phyloP scores from a whole-genome alignment of 2,329 filamentous ascomycete genomes.

The Ophiostoma quercus region DNA sequence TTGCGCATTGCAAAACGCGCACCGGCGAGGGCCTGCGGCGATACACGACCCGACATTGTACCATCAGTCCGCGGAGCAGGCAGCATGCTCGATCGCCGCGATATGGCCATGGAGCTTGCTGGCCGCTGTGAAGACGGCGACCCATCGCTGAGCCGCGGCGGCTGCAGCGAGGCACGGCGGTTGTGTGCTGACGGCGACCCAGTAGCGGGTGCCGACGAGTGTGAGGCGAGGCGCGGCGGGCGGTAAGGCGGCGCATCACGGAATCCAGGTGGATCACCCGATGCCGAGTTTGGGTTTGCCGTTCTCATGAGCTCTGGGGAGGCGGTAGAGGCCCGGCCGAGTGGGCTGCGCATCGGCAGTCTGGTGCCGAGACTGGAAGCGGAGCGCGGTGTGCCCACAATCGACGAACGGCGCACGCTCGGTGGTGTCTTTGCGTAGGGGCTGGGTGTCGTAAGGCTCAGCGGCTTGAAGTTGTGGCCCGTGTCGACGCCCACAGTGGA shows the following conservation, averaged over 20 bases:
- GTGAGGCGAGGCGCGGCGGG: slow-evolving; percentile 42
- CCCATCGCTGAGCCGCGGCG: slow-evolving; percentile 34
- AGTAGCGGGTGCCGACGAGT: slow-evolving; percentile 41
- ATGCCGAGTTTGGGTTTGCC: slow-evolving; percentile 39
- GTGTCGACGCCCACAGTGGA: slow-evolving; percentile 61
- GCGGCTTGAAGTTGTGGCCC: slow-evolving; percentile 63
- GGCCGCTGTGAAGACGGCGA: slow-evolving; percentile 40
- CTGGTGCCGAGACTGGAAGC: slow-evolving; percentile 35
- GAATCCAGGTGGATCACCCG: slow-evolving; percentile 42
- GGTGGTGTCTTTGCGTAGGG: slow-evolving; percentile 48
- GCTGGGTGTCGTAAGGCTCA: slow-evolving; percentile 55
- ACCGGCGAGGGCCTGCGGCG: slow-evolving; percentile 44
- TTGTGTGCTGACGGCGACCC: slow-evolving; percentile 31
- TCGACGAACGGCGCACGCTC: slow-evolving; percentile 40
- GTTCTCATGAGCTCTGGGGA: slow-evolving; percentile 42
- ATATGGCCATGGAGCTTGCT: slow-evolving; percentile 52
- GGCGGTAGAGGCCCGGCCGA: slow-evolving; percentile 43
- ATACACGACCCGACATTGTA: slow-evolving; percentile 41
- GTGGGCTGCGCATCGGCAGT: slow-evolving; percentile 48
- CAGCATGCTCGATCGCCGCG: slow-evolving; percentile 50
- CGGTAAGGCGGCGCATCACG: slow-evolving; percentile 46
- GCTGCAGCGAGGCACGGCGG: slow-evolving; percentile 52
- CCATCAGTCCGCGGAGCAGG: slow-evolving; percentile 39
- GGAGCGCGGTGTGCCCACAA: slow-evolving; percentile 37
- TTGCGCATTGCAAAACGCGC: slow-evolving; percentile 44